phyloP scores from a whole-genome alignment of 345 rosid genomes.

The Citrus australasica region DNA sequence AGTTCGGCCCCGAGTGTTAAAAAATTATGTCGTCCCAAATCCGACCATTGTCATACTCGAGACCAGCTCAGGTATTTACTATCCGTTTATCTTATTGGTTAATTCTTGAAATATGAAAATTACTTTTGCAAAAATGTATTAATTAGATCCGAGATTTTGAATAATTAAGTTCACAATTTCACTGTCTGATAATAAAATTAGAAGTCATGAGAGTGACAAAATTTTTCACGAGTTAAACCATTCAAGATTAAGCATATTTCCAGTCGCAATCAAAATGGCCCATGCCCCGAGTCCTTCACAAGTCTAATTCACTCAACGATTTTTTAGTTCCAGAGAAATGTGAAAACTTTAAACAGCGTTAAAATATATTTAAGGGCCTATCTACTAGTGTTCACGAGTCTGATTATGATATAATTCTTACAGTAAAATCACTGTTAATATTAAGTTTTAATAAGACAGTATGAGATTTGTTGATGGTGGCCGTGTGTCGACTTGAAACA shows the following conservation, averaged over 20 bases:
- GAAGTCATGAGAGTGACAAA: background rate
- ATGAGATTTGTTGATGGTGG: too few relatives aligned
- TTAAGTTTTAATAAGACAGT: too few relatives aligned
- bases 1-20: too few relatives aligned
- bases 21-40: accelerated
- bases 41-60: too few relatives aligned
- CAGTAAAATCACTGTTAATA: too few relatives aligned
- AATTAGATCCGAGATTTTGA: background rate
- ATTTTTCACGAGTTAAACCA: too few relatives aligned
- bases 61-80: accelerated
- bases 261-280: background rate
- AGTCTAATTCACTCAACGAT: background rate
- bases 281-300: background rate
- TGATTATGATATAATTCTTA: too few relatives aligned
- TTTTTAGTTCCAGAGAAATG: background rate
- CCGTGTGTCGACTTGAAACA: too few relatives aligned
- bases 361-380: too few relatives aligned
- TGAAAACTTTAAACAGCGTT: background rate
- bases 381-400: too few relatives aligned
- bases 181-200: background rate
- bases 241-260: background rate
- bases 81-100: background rate
- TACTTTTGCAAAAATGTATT: background rate
- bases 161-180: background rate
- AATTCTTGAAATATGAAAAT: background rate